phyloP scores from a whole-genome alignment of 208 protist genomes.

The Borovskyia barvae region DNA sequence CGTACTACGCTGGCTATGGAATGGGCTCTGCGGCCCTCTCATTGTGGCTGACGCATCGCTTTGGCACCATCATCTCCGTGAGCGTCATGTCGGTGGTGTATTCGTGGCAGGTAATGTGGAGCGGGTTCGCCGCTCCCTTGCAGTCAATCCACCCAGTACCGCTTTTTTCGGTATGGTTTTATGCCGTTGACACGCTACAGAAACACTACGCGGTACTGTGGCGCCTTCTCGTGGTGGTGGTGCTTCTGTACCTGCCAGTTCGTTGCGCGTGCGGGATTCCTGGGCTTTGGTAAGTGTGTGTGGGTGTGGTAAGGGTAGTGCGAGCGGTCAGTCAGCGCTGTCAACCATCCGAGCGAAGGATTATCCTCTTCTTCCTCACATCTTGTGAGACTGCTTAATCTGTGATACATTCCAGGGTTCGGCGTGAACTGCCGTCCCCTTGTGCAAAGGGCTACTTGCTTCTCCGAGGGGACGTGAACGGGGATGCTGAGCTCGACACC shows the following conservation, averaged over 20 bases:
- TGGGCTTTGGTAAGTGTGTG: neutral
- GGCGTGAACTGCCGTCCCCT: too few relatives aligned
- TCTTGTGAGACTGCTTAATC: too few relatives aligned
- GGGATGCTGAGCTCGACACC: too few relatives aligned
- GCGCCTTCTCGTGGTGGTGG: slow-evolving; percentile 9
- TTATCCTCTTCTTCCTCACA: too few relatives aligned
- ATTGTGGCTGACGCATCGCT: slow-evolving; percentile 16
- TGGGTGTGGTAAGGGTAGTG: too few relatives aligned
- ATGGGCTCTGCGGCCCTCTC: slow-evolving; percentile 35
- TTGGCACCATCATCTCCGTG: slow-evolving; percentile 36
- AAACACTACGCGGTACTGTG: slow-evolving; percentile 24
- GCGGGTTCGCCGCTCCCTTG: slow-evolving; percentile 32
- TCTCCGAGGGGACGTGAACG: too few relatives aligned
- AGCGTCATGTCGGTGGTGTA: slow-evolving; percentile 49
- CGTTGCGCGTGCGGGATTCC: neutral
- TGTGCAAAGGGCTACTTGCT: too few relatives aligned
- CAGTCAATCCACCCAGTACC: slow-evolving; percentile 34
- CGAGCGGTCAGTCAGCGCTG: too few relatives aligned
- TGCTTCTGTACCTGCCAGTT: slow-evolving; percentile 19
- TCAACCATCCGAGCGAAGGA: too few relatives aligned
- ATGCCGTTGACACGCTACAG: slow-evolving; percentile 25
- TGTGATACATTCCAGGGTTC: too few relatives aligned
- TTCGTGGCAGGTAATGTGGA: slow-evolving; percentile 56
- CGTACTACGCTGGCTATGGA: slow-evolving; percentile 69
- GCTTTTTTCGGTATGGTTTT: slow-evolving; percentile 54